Conservation (phyloP, 805 yeast genomes). For the Yarrowia alimentaria region DNA sequence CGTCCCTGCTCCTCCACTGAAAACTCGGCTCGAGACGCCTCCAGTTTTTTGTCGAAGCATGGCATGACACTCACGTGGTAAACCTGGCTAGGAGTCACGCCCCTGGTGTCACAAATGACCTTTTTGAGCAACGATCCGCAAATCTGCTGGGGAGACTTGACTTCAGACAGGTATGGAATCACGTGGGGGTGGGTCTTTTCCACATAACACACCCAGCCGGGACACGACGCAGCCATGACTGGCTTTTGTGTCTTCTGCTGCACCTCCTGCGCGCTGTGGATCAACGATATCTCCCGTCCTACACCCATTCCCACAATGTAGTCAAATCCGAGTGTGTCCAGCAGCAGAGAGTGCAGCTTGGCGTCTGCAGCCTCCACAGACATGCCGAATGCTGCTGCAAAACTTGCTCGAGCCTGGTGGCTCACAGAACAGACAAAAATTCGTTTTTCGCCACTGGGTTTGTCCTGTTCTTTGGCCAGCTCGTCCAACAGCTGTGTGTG, state of each 20-base stretch:
- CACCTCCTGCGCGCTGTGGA: constrained; percentile 48
- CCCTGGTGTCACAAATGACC: constrained; percentile 43
- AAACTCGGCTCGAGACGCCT: constrained; percentile 81
- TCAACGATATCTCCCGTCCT: constrained; percentile 68
- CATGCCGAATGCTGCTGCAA: constrained; percentile 65
- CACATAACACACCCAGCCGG: constrained; percentile 95
- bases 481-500: constrained; percentile 72
- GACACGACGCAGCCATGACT: constrained; percentile 72
- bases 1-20: constrained; percentile 32
- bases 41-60: constrained; percentile 93
- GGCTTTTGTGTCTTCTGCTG: constrained; percentile 44
- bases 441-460: constrained; percentile 14
- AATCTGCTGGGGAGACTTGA: constrained; percentile 90
- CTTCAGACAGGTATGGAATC: constrained; percentile 64
- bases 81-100: constrained; percentile 41
- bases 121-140: constrained; percentile 76
- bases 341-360: constrained; percentile 57
- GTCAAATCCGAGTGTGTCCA: constrained; percentile 60
- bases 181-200: constrained; percentile 93
- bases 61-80: constrained; percentile 94
- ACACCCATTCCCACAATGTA: constrained; percentile 82
- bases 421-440: constrained; percentile 73
- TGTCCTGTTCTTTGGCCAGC: constrained; percentile 41
- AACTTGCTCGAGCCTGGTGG: constrained; percentile 81
- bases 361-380: constrained; percentile 59